phyloP scores from a whole-genome alignment of 768 basidiomycete genomes.

The Hygrocybe coccinea region DNA sequence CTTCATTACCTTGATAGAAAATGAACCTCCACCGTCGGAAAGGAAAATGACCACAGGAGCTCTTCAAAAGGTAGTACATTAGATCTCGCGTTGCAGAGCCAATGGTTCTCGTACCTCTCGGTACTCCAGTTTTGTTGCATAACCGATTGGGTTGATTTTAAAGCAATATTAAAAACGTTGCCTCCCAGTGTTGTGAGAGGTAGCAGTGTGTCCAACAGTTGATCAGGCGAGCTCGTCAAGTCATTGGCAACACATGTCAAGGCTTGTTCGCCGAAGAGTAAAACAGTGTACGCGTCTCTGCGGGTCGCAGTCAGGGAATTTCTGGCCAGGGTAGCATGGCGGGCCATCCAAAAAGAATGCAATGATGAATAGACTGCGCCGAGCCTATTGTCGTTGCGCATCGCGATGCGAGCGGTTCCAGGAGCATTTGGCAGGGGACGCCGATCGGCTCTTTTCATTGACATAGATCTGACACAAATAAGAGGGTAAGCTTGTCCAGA shows the following conservation, averaged over 20 bases:
- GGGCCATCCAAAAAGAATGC: slow-evolving; percentile 52
- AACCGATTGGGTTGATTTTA: slow-evolving; percentile 27
- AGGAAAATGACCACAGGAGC: slow-evolving; percentile 52
- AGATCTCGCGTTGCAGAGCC: not conserved
- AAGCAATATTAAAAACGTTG: slow-evolving; percentile 42
- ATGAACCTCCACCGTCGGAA: slow-evolving; percentile 48
- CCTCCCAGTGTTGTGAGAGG: slow-evolving; percentile 24
- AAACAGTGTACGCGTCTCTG: slow-evolving; percentile 48
- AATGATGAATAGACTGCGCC: slow-evolving; percentile 58
- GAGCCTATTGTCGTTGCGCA: slow-evolving; percentile 42
- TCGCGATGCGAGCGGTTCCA: slow-evolving; percentile 33
- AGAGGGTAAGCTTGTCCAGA: not conserved
- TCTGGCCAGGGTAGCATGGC: slow-evolving; percentile 39
- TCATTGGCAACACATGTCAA: slow-evolving; percentile 36
- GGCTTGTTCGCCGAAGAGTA: slow-evolving; percentile 37
- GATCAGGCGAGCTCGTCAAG: slow-evolving; percentile 40
- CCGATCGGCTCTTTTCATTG: slow-evolving; percentile 42
- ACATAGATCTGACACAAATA: slow-evolving; percentile 40
- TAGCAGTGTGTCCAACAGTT: slow-evolving; percentile 38
- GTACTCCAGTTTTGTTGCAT: slow-evolving; percentile 48
- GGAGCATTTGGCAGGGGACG: slow-evolving; percentile 44
- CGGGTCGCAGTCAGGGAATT: slow-evolving; percentile 38
- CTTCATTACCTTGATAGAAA: slow-evolving; percentile 34
- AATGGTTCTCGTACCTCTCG: slow-evolving; percentile 37
- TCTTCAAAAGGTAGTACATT: slow-evolving; percentile 28